A percentile compares a stretch with the other conserved stretches of the same genome.
Conservation (phyloP, 805 yeast genomes). For the Metschnikowia cerradonensis region DNA sequence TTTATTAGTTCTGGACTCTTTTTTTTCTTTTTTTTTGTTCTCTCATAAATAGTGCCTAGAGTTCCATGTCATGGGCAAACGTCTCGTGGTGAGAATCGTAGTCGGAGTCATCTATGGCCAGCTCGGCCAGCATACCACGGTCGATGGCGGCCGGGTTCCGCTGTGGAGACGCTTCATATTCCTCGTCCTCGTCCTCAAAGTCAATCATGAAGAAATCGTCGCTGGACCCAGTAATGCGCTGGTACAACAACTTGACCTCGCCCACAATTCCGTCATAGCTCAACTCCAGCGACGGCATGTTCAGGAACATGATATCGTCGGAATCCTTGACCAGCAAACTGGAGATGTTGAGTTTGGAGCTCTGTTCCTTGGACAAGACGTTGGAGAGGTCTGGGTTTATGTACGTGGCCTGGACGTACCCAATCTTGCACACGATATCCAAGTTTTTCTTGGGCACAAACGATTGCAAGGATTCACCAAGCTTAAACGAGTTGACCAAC, state of each 20-base stretch:
- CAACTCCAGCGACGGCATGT: constrained; percentile 79
- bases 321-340: constrained; percentile 17
- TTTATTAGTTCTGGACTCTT: too few species aligned
- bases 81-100: constrained; percentile 36
- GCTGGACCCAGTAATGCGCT: constrained; percentile 81
- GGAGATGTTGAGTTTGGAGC: constrained; percentile 23
- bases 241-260: constrained; percentile 72
- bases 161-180: constrained; percentile 14
- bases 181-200: constrained; percentile 89
- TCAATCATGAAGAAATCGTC: constrained; percentile 96
- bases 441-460: constrained; percentile 75
- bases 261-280: constrained; percentile 89
- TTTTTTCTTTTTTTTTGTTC: too few species aligned
- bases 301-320: constrained; percentile 33
- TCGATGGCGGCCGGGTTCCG: background rate
- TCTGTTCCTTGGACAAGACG: constrained; percentile 26
- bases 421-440: constrained; percentile 40
- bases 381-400: constrained; percentile 37
- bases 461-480: constrained; percentile 81
- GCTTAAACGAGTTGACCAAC: constrained; percentile 67
- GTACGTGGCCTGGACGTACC: constrained; percentile 36
- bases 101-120: constrained; percentile 20
- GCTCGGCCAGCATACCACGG: constrained; percentile 15
- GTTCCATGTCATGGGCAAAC: constrained; percentile 43
- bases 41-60: constrained; percentile 14